Evolutionary conservation across 371 early-diverging fungal species (phyloP).

Genomic region (Umbelopsis sp.): DNA sequence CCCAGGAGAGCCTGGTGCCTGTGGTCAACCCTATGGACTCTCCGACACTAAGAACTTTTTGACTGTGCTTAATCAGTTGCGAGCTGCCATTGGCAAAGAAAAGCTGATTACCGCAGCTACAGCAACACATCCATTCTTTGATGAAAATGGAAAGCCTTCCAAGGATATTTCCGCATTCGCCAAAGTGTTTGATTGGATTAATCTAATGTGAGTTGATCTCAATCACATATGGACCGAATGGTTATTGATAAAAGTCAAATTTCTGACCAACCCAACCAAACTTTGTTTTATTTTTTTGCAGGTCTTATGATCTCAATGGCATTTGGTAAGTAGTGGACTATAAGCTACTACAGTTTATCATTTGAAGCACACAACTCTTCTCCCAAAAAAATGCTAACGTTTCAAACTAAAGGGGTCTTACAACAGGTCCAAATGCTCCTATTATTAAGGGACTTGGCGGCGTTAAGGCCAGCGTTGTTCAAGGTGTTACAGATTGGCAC

Average conservation of each 20-base stretch:
- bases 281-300: background rate
- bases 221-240: background rate
- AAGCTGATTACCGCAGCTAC: conserved; percentile 35
- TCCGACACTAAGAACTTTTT: conserved; percentile 37
- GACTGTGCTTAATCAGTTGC: conserved; percentile 28
- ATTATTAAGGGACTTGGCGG: background rate
- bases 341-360: background rate
- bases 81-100: conserved; percentile 24
- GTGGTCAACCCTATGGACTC: conserved; percentile 9
- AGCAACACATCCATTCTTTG: conserved; percentile 28
- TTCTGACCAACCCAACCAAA: background rate
- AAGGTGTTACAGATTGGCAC: conserved; percentile 18
- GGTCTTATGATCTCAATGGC: conserved; percentile 24
- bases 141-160: conserved; percentile 26
- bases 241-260: background rate
- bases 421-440: conserved; percentile 19
- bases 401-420: conserved; percentile 1
- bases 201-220: conserved; percentile 10
- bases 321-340: background rate
- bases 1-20: conserved; percentile 20
- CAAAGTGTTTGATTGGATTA: conserved; percentile 22
- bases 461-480: conserved; percentile 14
- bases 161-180: conserved; percentile 12
- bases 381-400: background rate
- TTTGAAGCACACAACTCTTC: background rate